These are phyloP conservation scores for Amanita pseudoporphyria DNA, from an alignment of 768 basidiomycete species.

Conservation along the genomic window DNA sequence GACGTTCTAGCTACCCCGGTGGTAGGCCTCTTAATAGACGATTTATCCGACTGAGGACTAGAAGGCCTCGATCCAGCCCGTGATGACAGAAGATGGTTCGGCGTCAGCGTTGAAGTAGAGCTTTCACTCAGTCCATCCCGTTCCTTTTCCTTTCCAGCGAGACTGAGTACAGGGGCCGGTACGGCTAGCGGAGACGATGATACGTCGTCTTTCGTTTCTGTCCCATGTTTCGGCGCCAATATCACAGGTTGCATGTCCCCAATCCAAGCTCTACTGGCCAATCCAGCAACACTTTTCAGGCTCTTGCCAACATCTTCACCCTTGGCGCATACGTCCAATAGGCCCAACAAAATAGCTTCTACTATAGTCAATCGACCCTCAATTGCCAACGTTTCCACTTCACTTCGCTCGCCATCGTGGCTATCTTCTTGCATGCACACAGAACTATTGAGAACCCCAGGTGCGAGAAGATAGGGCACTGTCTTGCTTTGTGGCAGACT, in stretches of 20 bases:
- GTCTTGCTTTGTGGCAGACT: constrained; percentile 2
- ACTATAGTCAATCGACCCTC: constrained; percentile 13
- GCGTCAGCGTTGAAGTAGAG: neutral
- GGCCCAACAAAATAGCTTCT: constrained; percentile 21
- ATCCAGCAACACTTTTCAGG: neutral
- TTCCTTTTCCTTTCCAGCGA: constrained; percentile 1
- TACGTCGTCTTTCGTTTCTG: neutral
- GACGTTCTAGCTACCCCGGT: neutral
- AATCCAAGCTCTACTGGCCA: constrained; percentile 3
- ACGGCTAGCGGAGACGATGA: neutral
- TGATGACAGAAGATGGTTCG: neutral
- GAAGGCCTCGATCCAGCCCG: neutral
- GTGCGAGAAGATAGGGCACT: constrained; percentile 18
- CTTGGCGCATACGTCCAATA: constrained; percentile 14
- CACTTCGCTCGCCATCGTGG: neutral
- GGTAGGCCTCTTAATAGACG: neutral
- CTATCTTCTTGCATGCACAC: neutral
- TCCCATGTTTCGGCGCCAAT: neutral
- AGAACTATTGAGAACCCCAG: constrained; percentile 12
- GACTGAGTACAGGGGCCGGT: neutral
- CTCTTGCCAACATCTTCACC: constrained; percentile 4
- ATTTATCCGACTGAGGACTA: neutral
- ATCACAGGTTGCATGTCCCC: neutral
- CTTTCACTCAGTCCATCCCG: neutral
- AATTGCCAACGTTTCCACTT: neutral